Conservation (phyloP, 2,329 filamentous ascomycete genomes). For the Claviceps pusilla region DNA sequence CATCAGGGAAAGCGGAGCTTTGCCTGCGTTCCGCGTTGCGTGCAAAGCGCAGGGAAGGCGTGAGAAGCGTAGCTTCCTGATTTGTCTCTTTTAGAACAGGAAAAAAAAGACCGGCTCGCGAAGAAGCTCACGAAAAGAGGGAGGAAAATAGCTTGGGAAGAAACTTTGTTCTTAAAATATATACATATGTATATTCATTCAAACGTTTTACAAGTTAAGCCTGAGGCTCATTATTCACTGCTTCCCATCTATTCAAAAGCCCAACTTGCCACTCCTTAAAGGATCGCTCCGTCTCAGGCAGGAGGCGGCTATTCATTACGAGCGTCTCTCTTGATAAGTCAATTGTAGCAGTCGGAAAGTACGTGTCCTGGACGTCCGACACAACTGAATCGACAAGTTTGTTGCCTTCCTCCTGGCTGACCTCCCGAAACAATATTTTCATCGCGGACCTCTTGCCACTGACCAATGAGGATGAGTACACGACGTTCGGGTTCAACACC, state of each 20-base stretch:
- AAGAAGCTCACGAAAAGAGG: no score
- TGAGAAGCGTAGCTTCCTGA: no score
- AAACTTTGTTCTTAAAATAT: no score
- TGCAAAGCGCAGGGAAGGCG: no score
- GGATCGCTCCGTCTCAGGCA: constrained; percentile 39
- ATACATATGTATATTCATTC: no score
- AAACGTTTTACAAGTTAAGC: no score
- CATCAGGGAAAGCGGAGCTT: no score
- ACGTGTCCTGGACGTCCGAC: constrained; percentile 44
- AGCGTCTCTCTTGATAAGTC: constrained; percentile 28
- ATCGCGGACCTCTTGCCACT: constrained; percentile 24
- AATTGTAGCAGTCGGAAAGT: constrained; percentile 37
- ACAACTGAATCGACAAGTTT: constrained; percentile 33
- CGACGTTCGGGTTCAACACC: constrained; percentile 41
- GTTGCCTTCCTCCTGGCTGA: constrained; percentile 29
- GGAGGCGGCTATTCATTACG: constrained; percentile 29
- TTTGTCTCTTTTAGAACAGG: no score
- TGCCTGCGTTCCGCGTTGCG: no score
- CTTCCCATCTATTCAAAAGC: constrained; percentile 33
- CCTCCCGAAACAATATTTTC: constrained; percentile 37
- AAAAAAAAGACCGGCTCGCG: no score
- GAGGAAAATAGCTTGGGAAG: no score
- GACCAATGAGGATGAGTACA: constrained; percentile 30
- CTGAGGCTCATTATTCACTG: not conserved
- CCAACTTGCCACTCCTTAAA: constrained; percentile 57